Evolutionary conservation across 345 rosid genomes (phyloP).

Genomic region (Toxicodendron radicans): DNA sequence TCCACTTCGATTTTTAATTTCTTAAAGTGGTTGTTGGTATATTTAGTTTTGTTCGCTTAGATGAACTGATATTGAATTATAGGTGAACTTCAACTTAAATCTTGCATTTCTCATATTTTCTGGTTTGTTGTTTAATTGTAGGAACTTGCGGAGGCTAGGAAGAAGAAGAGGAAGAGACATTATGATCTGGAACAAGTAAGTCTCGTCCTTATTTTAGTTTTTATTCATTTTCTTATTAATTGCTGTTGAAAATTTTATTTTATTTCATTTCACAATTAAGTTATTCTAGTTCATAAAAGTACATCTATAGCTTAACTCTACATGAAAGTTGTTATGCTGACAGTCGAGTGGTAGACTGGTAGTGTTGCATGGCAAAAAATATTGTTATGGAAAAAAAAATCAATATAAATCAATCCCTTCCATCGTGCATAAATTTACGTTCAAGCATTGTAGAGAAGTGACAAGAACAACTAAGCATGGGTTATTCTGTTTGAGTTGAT

Average conservation of each 20-base stretch:
- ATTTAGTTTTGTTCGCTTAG: background rate
- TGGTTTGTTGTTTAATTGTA: slow-evolving; percentile 21
- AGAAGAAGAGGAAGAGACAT: slow-evolving; percentile 82
- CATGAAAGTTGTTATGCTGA: background rate
- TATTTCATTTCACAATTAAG: background rate
- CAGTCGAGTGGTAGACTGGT: background rate
- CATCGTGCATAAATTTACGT: background rate
- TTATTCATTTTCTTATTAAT: background rate
- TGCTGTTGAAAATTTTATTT: background rate
- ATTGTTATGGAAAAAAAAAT: too few relatives aligned
- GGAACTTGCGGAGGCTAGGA: slow-evolving; percentile 82
- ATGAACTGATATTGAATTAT: background rate
- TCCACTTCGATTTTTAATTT: background rate
- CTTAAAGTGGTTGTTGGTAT: background rate
- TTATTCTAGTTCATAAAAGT: background rate
- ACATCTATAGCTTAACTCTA: too few relatives aligned
- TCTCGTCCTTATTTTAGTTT: background rate
- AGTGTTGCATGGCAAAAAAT: background rate
- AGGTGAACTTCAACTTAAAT: background rate
- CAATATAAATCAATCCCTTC: too few relatives aligned
- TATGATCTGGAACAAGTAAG: slow-evolving; percentile 80
- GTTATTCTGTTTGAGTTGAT: background rate
- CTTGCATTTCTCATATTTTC: background rate
- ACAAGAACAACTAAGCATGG: background rate
- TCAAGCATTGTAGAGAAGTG: background rate